Percentiles rank a stretch among this genome's conserved stretches.
Conservation (phyloP, 139 green algal genomes). For the Zygnema cylindricum region DNA sequence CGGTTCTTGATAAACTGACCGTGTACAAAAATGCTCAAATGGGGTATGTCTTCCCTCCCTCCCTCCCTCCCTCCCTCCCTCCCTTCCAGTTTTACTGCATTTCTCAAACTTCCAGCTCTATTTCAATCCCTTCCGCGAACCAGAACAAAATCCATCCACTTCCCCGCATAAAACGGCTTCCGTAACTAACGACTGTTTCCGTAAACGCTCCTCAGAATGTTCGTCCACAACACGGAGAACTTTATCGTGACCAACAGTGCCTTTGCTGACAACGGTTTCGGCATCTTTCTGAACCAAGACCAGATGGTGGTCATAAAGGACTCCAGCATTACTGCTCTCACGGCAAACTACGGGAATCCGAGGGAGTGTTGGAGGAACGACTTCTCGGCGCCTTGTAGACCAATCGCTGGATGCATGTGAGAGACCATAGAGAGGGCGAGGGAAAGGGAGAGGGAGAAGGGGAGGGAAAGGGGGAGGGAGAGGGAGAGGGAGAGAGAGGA, state of each 20-base stretch:
- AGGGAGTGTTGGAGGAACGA: neutral
- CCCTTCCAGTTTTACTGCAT: constrained; percentile 4
- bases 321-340: constrained; percentile 23
- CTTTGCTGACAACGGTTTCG: constrained; percentile 7
- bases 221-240: constrained; percentile 19
- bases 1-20: neutral
- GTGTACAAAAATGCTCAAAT: neutral
- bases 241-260: neutral
- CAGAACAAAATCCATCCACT: neutral
- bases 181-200: neutral
- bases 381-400: neutral
- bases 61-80: too few species aligned
- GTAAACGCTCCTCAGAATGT: constrained; percentile 3
- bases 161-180: neutral
- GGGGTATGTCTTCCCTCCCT: neutral
- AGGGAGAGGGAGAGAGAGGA: too few species aligned
- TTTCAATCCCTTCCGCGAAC: too few species aligned
- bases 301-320: neutral
- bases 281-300: constrained; percentile 29
- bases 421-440: too few species aligned
- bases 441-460: too few species aligned
- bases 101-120: too few species aligned
- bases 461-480: too few species aligned
- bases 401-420: constrained; percentile 11
- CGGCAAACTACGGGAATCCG: constrained; percentile 31